phyloP scores from a whole-genome alignment of 2,329 filamentous ascomycete species.

The Boeremia lycopersici region DNA sequence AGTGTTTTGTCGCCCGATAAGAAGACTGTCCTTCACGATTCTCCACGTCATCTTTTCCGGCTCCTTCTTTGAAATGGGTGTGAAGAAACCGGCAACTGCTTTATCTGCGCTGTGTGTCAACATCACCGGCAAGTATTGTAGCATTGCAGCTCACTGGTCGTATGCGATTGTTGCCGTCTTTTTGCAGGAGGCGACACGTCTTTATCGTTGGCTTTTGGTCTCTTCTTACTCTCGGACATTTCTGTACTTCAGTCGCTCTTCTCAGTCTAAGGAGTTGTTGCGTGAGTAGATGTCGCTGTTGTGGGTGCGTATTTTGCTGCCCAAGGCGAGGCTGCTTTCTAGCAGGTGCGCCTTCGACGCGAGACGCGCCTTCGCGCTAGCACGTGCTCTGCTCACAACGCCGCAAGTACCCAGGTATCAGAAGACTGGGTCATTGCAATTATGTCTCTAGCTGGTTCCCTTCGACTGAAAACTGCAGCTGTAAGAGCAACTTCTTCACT shows the following conservation, averaged over 20 bases:
- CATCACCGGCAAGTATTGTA: background rate
- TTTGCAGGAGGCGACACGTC: slow-evolving; percentile 63
- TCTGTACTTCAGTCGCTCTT: background rate
- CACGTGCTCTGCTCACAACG: slow-evolving; percentile 36
- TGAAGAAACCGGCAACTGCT: slow-evolving; percentile 85
- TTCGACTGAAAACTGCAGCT: too few species aligned
- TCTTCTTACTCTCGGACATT: slow-evolving; percentile 42
- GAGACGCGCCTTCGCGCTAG: slow-evolving; percentile 37
- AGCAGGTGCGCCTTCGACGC: slow-evolving; percentile 19
- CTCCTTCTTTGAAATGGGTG: slow-evolving; percentile 80
- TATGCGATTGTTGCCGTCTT: slow-evolving; percentile 60
- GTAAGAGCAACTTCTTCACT: too few species aligned
- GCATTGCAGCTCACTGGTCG: slow-evolving; percentile 55
- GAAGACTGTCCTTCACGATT: slow-evolving; percentile 68
- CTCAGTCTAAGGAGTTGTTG: background rate
- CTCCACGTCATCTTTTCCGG: slow-evolving; percentile 77
- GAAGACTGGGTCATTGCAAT: background rate
- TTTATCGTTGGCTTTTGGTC: slow-evolving; percentile 47
- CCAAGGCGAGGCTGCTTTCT: slow-evolving; percentile 6
- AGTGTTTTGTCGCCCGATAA: slow-evolving; percentile 74
- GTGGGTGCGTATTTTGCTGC: slow-evolving; percentile 10
- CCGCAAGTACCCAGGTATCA: background rate
- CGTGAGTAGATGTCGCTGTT: background rate
- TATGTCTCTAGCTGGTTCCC: too few species aligned
- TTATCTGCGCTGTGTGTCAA: slow-evolving; percentile 57